These are phyloP conservation scores for Phytophthora citrophthora DNA, from an alignment of 352 stramenopile genomes.

Conservation along the genomic window DNA sequence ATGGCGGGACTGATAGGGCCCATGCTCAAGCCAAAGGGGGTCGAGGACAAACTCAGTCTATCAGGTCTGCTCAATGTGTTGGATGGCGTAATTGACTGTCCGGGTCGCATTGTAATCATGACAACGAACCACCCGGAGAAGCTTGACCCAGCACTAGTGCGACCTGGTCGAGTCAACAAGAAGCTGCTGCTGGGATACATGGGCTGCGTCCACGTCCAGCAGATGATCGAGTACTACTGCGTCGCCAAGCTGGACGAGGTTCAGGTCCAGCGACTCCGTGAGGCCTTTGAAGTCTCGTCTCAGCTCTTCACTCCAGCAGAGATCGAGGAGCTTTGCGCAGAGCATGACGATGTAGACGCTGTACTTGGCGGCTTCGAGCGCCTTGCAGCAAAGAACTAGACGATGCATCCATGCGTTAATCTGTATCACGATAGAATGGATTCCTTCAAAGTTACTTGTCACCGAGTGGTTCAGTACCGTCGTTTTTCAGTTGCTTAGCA, in stretches of 20 bases:
- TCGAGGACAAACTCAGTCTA: constrained; percentile 76
- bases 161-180: constrained; percentile 91
- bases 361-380: background rate
- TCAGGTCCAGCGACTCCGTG: background rate
- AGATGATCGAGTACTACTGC: constrained; percentile 85
- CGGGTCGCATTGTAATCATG: constrained; percentile 93
- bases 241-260: background rate
- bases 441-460: background rate
- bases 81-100: constrained; percentile 91
- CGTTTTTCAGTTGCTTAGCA: constrained; percentile 17
- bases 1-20: constrained; percentile 27
- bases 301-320: constrained; percentile 1
- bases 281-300: background rate
- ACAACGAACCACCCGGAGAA: constrained; percentile 94
- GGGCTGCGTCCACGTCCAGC: constrained; percentile 37
- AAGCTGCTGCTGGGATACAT: constrained; percentile 82
- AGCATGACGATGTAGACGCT: constrained; percentile 1
- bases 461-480: background rate
- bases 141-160: constrained; percentile 91
- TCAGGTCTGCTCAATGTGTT: constrained; percentile 90
- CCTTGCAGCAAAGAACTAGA: background rate
- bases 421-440: constrained; percentile 23
- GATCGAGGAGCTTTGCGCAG: constrained; percentile 3
- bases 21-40: constrained; percentile 32
- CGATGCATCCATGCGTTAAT: background rate